Evolutionary conservation across 2,329 filamentous ascomycete genomes (phyloP), one percentile per base, ranked within the genome.

Genomic region (Cordyceps pruinosa): DNA sequence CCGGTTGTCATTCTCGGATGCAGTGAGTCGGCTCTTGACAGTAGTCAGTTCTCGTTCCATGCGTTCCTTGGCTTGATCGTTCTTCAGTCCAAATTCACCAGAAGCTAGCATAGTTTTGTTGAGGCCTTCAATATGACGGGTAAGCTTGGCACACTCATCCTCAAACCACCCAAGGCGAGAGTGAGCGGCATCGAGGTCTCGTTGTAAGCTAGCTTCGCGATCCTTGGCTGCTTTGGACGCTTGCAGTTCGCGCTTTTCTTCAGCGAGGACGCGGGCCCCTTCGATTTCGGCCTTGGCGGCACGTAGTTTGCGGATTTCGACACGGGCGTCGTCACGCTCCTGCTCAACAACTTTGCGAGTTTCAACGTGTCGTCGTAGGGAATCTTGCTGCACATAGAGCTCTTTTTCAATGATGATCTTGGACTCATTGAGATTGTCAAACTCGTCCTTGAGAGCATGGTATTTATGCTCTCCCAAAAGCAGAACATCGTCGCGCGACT

Each of bases 351-450:
- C 83, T 5, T 85, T 80, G 32, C 90, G 84, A 47, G 89, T 87
- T 70, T 96, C 91, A 63, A 88, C 90, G 12, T 91, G 89, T 56
- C 93, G 85, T 37, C 94, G 85, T 46, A 97, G 81, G 12, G 89
- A 88, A 68, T 99, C 93, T 70, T 97, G 92, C 68, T 97, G 93
- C 5, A 89, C 87, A 69, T 97, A 97, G 70, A 99, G 86, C 72
- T 97, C 93, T 71, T 97, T 97, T 72, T 99, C 93, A 61, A 99
- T 96, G 47, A 86, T 96, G 65, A 97, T 96, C 72, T 99, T 99
- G 28, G 90, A 87, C 61, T 97, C 91, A 65, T 96, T 96, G 34
- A 97, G 79, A 34, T 84, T 83, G 50, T 95, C 87, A 64, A 86
- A 96, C 62, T 97, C 91, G 26, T 92, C 86, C 68, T 92, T 87